Evolutionary conservation across 768 basidiomycete species (phyloP), one percentile per base, ranked within the genome.

Genomic region (Suillus discolor): DNA sequence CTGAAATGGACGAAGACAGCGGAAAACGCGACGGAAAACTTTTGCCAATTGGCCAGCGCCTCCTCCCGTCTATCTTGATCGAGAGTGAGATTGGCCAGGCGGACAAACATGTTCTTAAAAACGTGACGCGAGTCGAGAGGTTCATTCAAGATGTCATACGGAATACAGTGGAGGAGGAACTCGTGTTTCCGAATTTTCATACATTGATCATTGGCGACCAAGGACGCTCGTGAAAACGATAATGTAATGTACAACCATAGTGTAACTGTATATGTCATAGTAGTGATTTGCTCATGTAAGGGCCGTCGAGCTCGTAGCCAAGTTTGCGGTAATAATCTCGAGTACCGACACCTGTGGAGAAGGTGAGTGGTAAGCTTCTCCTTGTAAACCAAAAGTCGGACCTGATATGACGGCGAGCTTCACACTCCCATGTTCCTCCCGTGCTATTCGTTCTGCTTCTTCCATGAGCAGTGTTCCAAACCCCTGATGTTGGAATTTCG

Each of bases 381-480:
- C 39, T 36, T 39, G 18, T 42, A 18, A 64, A 45, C 55, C 6
- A 68, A 64, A 41, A 36, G 49, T 71, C 89, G 72, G 68, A 88
- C 94, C 96, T 45, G 96, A 96, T 69, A 99, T 99, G 66, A 99
- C 97, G n/a, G 92, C 97, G 41, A 99, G 79, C 79, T 99, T 96
- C 67, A 91, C 82, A 76, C 95, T 98, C 23, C 93, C 97, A 72
- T 99, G 97, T 75, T 99, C 97, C 72, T 98, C 97, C 69, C 91
- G 82, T 31, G 97, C 96, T 82, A 99, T 99, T 71, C 97, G 86
- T 77, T 99, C 97, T 11, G 97, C 97, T 79, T 99, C 97, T 75
- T 99, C 97, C 97, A 99, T 99, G 67, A 99, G 80, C 67, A 99
- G 77, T 38, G 96, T 97, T 15, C 97, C 97, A 76, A 99, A 98